A percentile compares a stretch with the other conserved stretches of the same genome.
These are phyloP conservation scores for Hymenoscyphus linearis DNA, from an alignment of 2,329 filamentous ascomycete genomes.

Conservation along the genomic window DNA sequence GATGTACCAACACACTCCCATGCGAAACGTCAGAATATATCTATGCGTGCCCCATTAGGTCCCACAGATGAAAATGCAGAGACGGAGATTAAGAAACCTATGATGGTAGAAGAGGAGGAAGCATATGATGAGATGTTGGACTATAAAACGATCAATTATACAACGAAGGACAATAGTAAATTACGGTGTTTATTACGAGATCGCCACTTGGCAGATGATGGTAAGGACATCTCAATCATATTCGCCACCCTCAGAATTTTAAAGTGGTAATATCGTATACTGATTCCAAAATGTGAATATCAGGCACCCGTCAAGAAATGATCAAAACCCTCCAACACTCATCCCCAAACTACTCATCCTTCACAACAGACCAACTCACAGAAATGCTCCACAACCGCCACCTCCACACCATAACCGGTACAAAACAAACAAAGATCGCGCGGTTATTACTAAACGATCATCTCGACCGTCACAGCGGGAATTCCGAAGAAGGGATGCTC, in stretches of 20 bases:
- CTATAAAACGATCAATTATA: not conserved
- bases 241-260: not conserved
- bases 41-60: not conserved
- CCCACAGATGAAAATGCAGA: not conserved
- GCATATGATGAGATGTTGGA: not conserved
- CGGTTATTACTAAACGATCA: not conserved
- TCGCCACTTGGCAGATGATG: not conserved
- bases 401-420: not conserved
- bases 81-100: not conserved
- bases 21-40: slow-evolving; percentile 9
- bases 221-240: not conserved
- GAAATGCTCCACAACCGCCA: not conserved
- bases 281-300: not conserved
- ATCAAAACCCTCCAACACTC: not conserved
- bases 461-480: not conserved
- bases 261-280: not conserved
- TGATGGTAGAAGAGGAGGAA: not conserved
- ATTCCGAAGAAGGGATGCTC: not conserved
- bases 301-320: not conserved
- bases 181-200: not conserved
- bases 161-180: not conserved
- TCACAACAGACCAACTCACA: not conserved
- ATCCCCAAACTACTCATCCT: not conserved
- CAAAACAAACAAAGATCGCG: not conserved
- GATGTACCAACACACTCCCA: slow-evolving; percentile 4